A percentile compares a stretch with the other conserved stretches of the same genome.
Evolutionary conservation across 2,329 filamentous ascomycete species (phyloP).

Genomic region (Ascochyta koolunga): DNA sequence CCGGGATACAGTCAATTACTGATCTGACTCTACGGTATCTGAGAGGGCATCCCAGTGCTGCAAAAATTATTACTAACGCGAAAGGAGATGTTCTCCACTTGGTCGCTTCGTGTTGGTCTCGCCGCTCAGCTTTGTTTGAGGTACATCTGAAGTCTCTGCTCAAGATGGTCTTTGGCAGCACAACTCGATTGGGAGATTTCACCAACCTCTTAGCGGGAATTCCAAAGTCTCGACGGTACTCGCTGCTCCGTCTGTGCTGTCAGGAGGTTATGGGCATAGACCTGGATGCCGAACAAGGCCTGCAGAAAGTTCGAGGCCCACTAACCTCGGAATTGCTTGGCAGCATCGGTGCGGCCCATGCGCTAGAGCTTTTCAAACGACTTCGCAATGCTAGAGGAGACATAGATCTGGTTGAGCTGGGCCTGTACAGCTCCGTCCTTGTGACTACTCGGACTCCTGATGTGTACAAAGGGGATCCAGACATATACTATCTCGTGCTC

Average conservation of each 20-base stretch:
- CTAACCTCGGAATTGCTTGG: slow-evolving; percentile 14
- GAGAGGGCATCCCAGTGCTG: slow-evolving; percentile 13
- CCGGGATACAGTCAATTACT: slow-evolving; percentile 22
- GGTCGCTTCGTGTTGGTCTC: slow-evolving; percentile 33
- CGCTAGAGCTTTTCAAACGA: slow-evolving; percentile 29
- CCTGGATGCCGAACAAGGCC: slow-evolving; percentile 24
- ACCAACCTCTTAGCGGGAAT: slow-evolving; percentile 13
- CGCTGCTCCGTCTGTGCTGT: slow-evolving; percentile 27
- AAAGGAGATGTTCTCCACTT: slow-evolving; percentile 25
- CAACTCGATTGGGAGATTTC: slow-evolving; percentile 5
- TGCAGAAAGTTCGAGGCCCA: slow-evolving; percentile 15
- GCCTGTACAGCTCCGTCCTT: slow-evolving; percentile 9
- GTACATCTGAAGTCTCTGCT: slow-evolving; percentile 14
- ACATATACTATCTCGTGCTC: slow-evolving; percentile 23
- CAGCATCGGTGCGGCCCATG: slow-evolving; percentile 17
- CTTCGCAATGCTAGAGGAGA: slow-evolving; percentile 28
- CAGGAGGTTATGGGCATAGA: slow-evolving; percentile 18
- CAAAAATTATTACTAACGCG: slow-evolving; percentile 7
- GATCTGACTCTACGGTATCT: slow-evolving; percentile 26
- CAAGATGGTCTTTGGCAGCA: slow-evolving; percentile 2
- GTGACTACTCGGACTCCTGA: background rate
- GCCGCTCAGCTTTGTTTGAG: slow-evolving; percentile 28
- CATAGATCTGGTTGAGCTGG: slow-evolving; percentile 15
- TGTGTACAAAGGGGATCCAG: slow-evolving; percentile 17
- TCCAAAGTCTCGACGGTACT: slow-evolving; percentile 19